Evolutionary conservation across 805 yeast species (phyloP).

Genomic region (Komagataella pastoris): DNA sequence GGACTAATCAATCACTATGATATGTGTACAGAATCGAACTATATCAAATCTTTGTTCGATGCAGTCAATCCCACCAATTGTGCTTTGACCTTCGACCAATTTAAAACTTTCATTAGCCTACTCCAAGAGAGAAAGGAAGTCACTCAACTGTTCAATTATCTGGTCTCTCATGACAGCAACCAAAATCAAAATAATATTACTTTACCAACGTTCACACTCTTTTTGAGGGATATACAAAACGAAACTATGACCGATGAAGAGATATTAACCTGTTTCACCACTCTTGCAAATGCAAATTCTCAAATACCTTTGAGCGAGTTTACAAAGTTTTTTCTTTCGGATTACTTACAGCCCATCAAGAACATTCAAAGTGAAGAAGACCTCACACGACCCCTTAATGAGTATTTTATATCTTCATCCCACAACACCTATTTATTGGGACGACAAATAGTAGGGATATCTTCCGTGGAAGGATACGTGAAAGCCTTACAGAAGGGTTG

Average conservation of each 20-base stretch:
- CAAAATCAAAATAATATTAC: slow-evolving; percentile 10
- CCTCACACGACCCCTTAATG: slow-evolving; percentile 56
- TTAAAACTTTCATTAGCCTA: slow-evolving; percentile 58
- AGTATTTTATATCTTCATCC: slow-evolving; percentile 83
- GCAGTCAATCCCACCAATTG: slow-evolving; percentile 35
- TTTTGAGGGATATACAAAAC: slow-evolving; percentile 32
- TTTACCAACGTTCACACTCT: slow-evolving; percentile 22
- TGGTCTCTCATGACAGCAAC: slow-evolving; percentile 1
- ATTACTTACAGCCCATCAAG: slow-evolving; percentile 13
- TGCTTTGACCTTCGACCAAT: slow-evolving; percentile 56
- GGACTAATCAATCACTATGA: slow-evolving; percentile 55
- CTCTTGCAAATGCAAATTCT: slow-evolving; percentile 5
- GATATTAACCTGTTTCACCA: slow-evolving; percentile 22
- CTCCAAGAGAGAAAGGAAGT: slow-evolving; percentile 60
- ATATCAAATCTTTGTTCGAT: slow-evolving; percentile 36
- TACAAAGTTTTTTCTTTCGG: slow-evolving; percentile 19
- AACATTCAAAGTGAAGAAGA: slow-evolving; percentile 17
- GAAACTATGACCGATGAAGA: slow-evolving; percentile 22
- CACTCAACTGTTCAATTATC: slow-evolving; percentile 27
- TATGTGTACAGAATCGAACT: slow-evolving; percentile 49
- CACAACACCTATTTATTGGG: slow-evolving; percentile 91
- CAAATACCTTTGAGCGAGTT: slow-evolving; percentile 6
- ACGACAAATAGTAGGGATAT: slow-evolving; percentile 73
- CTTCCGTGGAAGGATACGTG: slow-evolving; percentile 84
- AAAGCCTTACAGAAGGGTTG: slow-evolving; percentile 85